Conservation (phyloP, 306 rosid genomes). For the Trifolium fragiferum region DNA sequence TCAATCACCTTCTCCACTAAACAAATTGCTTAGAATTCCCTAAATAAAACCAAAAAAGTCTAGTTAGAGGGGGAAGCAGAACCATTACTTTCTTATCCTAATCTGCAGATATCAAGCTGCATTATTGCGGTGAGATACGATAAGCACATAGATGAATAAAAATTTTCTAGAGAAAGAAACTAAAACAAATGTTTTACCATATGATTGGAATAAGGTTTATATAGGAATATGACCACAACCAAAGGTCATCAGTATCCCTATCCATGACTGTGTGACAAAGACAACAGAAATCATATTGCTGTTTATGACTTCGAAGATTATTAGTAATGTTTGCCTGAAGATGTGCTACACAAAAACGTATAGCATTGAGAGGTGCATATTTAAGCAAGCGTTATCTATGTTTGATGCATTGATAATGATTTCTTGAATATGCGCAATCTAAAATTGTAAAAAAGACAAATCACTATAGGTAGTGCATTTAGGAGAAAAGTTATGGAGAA, state of each 20-base stretch:
- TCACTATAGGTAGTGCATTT: background rate
- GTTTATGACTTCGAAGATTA: background rate
- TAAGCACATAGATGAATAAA: background rate
- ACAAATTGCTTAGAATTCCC: constrained; percentile 36
- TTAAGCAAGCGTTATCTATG: background rate
- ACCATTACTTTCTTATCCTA: constrained; percentile 3
- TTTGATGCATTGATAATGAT: background rate
- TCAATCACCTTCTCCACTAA: constrained; percentile 38
- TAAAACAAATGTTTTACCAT: background rate
- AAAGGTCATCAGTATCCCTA: background rate
- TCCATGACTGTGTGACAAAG: background rate
- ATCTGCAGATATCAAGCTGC: constrained; percentile 4
- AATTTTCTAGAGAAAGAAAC: background rate
- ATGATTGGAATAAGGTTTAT: constrained; percentile 15
- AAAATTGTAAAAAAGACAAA: background rate
- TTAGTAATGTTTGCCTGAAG: background rate
- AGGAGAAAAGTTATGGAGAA: background rate
- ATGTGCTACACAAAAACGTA: background rate
- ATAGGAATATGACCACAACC: background rate
- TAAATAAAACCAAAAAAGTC: constrained; percentile 15
- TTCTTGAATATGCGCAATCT: background rate
- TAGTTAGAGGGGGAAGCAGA: constrained; percentile 25
- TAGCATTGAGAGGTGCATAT: background rate
- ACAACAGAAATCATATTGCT: background rate
- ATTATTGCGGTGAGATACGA: background rate